Conservation (phyloP, 1,139 yeast species). For the Entelexis sorbosivorans region DNA sequence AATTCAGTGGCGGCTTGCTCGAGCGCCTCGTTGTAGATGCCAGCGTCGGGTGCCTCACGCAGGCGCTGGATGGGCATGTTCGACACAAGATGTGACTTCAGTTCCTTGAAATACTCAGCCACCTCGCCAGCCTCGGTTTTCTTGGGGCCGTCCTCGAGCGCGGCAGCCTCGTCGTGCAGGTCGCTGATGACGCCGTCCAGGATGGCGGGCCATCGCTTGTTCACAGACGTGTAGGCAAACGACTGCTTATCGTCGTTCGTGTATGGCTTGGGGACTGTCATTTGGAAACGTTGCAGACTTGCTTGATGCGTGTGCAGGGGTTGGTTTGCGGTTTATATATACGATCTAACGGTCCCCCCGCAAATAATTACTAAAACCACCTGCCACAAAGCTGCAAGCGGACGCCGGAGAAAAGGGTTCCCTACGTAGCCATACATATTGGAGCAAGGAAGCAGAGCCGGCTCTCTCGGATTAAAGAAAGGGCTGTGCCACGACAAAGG, state of each 20-base stretch:
- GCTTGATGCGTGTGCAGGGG: background rate
- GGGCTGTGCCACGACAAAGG: no score
- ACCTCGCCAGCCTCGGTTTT: constrained; percentile 29
- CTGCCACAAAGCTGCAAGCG: background rate
- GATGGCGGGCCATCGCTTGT: constrained; percentile 80
- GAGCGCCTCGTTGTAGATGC: constrained; percentile 35
- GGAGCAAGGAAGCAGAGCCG: background rate
- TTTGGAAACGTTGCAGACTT: background rate
- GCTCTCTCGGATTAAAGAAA: no score
- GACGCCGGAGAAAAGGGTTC: constrained; percentile 3
- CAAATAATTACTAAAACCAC: background rate
- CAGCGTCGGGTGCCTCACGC: constrained; percentile 26
- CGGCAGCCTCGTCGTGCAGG: constrained; percentile 32
- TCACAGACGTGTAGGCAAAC: constrained; percentile 72
- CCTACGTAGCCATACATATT: background rate
- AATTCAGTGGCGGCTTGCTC: constrained; percentile 28
- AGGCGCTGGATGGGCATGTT: constrained; percentile 18
- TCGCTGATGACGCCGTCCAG: constrained; percentile 59
- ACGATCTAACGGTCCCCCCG: background rate
- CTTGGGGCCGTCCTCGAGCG: constrained; percentile 25
- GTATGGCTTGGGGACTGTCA: constrained; percentile 26
- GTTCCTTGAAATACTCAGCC: constrained; percentile 30
- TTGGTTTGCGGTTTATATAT: background rate
- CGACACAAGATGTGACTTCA: constrained; percentile 28
- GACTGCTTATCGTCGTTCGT: constrained; percentile 57